Evolutionary conservation across 305 asterid species (phyloP), one percentile per base, ranked within the genome.

Genomic region (Caryopteris hybrid): DNA sequence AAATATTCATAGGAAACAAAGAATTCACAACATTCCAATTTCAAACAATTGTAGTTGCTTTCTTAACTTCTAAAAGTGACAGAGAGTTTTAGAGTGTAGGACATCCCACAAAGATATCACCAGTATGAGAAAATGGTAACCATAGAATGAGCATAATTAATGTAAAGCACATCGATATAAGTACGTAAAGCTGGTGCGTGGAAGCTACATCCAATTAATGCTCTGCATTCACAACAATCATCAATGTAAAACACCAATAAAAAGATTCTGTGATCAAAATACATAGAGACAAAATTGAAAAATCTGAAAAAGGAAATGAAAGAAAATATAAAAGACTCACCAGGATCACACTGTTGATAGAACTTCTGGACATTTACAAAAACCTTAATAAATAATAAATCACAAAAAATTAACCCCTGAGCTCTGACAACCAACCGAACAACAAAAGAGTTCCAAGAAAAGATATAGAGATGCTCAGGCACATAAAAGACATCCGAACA

Each of bases 301-400:
- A 57, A 20, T 16, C n/a, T 43, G 7, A 42, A 20, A 31, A 43
- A 5, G 21, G 7, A 52, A 42, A 69, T 25, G 31, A 6, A 18
- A 8, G 10, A 43, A 46, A 39, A 71, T 10, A 51, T 14, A 71
- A 64, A 6, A 36, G 41, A 36, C 84, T 75, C 62, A 81, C 85
- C 84, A 10, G 84, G 84, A 61, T 76, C 81, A 41, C 84, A 76
- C 74, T 55, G 79, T 57, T 69, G 75, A 48, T 53, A 73, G 52
- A 80, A 80, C 68, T 76, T 76, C 67, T 73, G 72, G 21, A 76
- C 68, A 72, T 77, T 83, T 81, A 79, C 74, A 69, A 71, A 41
- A n/a, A 34, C n/a, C n/a, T 12, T 59, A 43, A 65, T 1, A 38
- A 54, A 48, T 33, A 8, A 41, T 0, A 11, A 36, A 64, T 33